Evolutionary conservation across 495 filamentous ascomycete genomes (phyloP).

Genomic region (Xylaria telfairii): DNA sequence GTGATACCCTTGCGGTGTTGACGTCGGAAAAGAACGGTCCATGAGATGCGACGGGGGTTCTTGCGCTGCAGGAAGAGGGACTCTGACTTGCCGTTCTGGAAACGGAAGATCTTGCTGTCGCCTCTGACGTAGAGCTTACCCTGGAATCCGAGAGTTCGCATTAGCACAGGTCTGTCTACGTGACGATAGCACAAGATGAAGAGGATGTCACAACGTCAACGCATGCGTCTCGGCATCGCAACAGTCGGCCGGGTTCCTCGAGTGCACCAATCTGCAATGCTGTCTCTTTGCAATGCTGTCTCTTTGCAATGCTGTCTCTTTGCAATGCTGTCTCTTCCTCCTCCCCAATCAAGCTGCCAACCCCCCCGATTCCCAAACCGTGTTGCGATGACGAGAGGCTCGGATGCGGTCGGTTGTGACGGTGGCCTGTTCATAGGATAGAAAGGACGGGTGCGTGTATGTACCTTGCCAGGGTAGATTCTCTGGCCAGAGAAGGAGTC

Average conservation of each 20-base stretch:
- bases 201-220: slow-evolving; percentile 16
- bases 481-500: slow-evolving; percentile 96
- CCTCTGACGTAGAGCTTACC: slow-evolving; percentile 99
- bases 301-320: not conserved
- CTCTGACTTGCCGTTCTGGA: slow-evolving; percentile 99
- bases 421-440: slow-evolving; percentile 11
- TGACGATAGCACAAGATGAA: not conserved
- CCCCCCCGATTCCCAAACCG: not conserved
- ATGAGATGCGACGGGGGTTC: slow-evolving; percentile 98
- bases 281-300: not conserved
- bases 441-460: slow-evolving; percentile 37
- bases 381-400: slow-evolving; percentile 13
- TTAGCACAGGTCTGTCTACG: slow-evolving; percentile 33
- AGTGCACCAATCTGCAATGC: no score
- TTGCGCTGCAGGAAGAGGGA: slow-evolving; percentile 99
- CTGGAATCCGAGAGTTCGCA: slow-evolving; percentile 49
- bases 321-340: not conserved
- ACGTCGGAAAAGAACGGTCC: slow-evolving; percentile 96
- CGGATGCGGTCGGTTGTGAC: slow-evolving; percentile 28
- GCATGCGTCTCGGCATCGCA: slow-evolving; percentile 8
- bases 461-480: slow-evolving; percentile 99
- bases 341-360: not conserved
- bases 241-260: not conserved
- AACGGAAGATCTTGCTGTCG: slow-evolving; percentile 99
- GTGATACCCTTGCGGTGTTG: slow-evolving; percentile 99